These are phyloP conservation scores for Trypanosoma conorhini DNA, from an alignment of 208 protist species.

Conservation along the genomic window DNA sequence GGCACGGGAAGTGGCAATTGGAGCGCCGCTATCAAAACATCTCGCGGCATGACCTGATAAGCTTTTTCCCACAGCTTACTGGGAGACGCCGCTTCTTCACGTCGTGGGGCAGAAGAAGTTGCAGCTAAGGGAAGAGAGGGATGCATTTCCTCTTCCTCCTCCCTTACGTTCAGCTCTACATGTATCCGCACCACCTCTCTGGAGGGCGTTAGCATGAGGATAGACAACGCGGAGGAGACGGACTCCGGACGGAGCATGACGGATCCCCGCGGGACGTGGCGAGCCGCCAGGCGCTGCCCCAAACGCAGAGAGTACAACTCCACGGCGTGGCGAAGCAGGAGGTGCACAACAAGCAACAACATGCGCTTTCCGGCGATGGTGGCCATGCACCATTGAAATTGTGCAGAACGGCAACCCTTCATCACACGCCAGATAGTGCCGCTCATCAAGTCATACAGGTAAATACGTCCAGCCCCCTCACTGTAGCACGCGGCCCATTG, in stretches of 20 bases:
- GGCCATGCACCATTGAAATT: slow-evolving; percentile 68
- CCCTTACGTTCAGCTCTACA: slow-evolving; percentile 16
- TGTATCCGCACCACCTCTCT: slow-evolving; percentile 24
- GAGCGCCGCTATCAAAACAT: slow-evolving; percentile 15
- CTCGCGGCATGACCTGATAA: slow-evolving; percentile 14
- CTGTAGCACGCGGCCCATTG: slow-evolving; percentile 69
- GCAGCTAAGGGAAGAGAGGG: background rate
- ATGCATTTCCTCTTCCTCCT: slow-evolving; percentile 1
- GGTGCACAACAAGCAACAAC: slow-evolving; percentile 67
- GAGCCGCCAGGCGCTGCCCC: slow-evolving; percentile 54
- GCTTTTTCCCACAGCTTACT: background rate
- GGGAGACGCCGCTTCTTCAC: background rate
- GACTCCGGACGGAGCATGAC: slow-evolving; percentile 47
- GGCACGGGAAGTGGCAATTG: slow-evolving; percentile 11
- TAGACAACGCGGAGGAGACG: background rate
- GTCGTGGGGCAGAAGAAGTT: background rate
- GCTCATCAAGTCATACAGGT: slow-evolving; percentile 57
- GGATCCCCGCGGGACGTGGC: slow-evolving; percentile 49
- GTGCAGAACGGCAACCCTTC: slow-evolving; percentile 70
- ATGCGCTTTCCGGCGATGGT: slow-evolving; percentile 33
- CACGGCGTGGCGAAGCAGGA: slow-evolving; percentile 63
- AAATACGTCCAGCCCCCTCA: slow-evolving; percentile 52
- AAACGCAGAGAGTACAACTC: slow-evolving; percentile 73
- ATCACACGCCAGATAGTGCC: slow-evolving; percentile 52
- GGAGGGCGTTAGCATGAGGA: slow-evolving; percentile 29